Evolutionary conservation across 805 yeast species (phyloP), one percentile per base, ranked within the genome.

Genomic region (Zygotorulaspora sp.): DNA sequence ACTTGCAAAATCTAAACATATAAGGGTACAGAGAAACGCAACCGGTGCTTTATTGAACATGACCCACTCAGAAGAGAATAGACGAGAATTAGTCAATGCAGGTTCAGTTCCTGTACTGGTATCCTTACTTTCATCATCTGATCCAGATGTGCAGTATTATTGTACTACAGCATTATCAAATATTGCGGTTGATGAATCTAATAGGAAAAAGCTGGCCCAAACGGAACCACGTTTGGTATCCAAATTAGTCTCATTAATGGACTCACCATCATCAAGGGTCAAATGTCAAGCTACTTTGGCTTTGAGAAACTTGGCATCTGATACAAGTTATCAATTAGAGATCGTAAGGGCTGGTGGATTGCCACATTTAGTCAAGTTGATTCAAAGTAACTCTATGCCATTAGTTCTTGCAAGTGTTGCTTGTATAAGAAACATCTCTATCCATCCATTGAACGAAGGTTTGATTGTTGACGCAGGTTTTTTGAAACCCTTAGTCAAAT

Each of bases 261-360:
- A 86, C 58, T 84, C 95, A 2, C 82, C 88, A 9, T 78, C 92
- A 31, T 90, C 97, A 24, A 75, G 97, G 52, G 97, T 92, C 23
- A 97, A 92, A 65, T 92, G 99, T 65, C 98, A 92, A 68, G 97
- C 98, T 0, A 94, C 98, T 4, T 71, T 92, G 46, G 98, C 97
- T 1, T 72, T 92, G 50, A 77, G 99, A 66, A 92, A 92, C 59
- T 75, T 92, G 55, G 99, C 98, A 1, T 83, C 95, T 3, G 99
- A 92, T 65, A 87, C 92, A 12, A 83, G 88, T 48, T 92, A 92
- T 66, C 99, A 92, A 67, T 75, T 90, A 45, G 97, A 90, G 60
- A 89, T 90, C 49, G 97, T 90, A 12, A 75, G 95, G 55, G 89
- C 95, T 25, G 96, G 95, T 40, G 99, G 98, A 0, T 75, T 92